Percentiles rank a stretch among this genome's conserved stretches.
Conservation (phyloP, 345 rosid species). For the Erucastrum elatum region DNA sequence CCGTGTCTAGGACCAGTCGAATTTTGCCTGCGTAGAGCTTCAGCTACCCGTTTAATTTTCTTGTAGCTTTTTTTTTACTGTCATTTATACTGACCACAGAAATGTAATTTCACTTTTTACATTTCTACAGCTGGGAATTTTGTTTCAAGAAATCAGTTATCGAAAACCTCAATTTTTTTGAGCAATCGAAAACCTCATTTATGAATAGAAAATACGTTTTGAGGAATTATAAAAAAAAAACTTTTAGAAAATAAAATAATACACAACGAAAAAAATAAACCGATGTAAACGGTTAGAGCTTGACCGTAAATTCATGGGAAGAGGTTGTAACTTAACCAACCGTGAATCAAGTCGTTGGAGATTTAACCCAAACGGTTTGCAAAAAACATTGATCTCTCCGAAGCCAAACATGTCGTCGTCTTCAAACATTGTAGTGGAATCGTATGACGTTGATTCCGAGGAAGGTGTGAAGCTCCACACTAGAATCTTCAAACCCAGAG, state of each 20-base stretch:
- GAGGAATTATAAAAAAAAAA: neutral
- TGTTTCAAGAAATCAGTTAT: conserved; percentile 10
- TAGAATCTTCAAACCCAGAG: conserved; percentile 61
- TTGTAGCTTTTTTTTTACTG: conserved; percentile 3
- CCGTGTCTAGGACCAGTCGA: conserved; percentile 8
- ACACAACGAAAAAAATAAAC: too few species aligned
- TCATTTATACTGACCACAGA: conserved; percentile 30
- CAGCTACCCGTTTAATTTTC: neutral
- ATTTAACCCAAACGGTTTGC: neutral
- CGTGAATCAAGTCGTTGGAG: neutral
- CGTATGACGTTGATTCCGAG: conserved; percentile 52
- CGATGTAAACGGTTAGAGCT: neutral
- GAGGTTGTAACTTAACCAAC: neutral
- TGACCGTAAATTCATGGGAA: neutral
- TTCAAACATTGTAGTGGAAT: conserved; percentile 42
- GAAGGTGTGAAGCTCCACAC: conserved; percentile 58
- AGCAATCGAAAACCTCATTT: neutral
- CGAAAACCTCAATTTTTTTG: neutral
- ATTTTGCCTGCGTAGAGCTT: conserved; percentile 13
- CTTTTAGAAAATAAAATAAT: neutral
- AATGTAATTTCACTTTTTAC: conserved; percentile 22
- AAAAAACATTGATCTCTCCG: neutral
- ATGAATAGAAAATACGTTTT: neutral
- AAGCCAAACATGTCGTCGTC: conserved; percentile 54
- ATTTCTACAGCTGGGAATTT: conserved; percentile 7